These are phyloP conservation scores for Metschnikowia baotianmanensis DNA, from an alignment of 805 yeast species.

Conservation along the genomic window DNA sequence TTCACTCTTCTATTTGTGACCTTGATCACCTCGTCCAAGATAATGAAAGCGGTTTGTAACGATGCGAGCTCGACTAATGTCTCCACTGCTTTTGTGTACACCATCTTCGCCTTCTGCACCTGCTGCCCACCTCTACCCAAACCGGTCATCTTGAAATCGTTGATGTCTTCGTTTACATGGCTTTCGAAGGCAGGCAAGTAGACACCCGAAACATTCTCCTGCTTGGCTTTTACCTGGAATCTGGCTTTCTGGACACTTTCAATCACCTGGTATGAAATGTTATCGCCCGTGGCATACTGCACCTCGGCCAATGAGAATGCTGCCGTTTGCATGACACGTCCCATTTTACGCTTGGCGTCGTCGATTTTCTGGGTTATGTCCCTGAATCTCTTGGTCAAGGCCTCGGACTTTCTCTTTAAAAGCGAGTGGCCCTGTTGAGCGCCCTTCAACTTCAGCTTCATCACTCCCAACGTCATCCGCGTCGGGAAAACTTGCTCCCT, in stretches of 20 bases:
- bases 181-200: conserved; percentile 90
- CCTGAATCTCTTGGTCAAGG: conserved; percentile 92
- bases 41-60: conserved; percentile 93
- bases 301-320: conserved; percentile 97
- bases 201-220: conserved; percentile 96
- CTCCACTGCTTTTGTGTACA: conserved; percentile 95
- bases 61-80: conserved; percentile 94
- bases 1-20: conserved; percentile 98
- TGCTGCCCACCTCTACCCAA: conserved; percentile 99
- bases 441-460: conserved; percentile 95
- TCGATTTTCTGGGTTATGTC: conserved; percentile 93
- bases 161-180: conserved; percentile 75
- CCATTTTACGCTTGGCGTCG: conserved; percentile 96
- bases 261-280: conserved; percentile 92
- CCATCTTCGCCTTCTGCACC: conserved; percentile 89
- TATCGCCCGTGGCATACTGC: conserved; percentile 95
- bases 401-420: conserved; percentile 93
- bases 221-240: conserved; percentile 85
- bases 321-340: conserved; percentile 96
- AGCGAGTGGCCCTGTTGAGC: conserved; percentile 95
- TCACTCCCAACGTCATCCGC: conserved; percentile 92
- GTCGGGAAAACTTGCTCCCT: conserved; percentile 98
- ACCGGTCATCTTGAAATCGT: conserved; percentile 95
- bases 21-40: conserved; percentile 94
- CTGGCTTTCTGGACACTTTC: conserved; percentile 90